Base-by-base conservation (phyloP, 2,329 filamentous ascomycete genomes). In the Coleophoma eucalyptorum region DNA sequence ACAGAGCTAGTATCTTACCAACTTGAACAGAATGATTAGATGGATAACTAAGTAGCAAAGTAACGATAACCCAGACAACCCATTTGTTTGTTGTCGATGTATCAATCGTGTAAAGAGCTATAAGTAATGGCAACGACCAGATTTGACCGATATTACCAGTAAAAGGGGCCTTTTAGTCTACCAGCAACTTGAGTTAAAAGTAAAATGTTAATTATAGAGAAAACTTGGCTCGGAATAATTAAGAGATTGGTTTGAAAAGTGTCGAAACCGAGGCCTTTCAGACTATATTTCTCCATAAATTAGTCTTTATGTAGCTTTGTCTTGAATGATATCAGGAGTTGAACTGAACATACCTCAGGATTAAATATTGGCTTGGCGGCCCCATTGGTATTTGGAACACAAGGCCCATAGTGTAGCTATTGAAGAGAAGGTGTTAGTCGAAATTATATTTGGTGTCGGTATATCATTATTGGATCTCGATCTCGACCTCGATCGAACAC, bases 131-230 rank as follows among this genome's bases (percentile, higher is more conserved):
- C n/a, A 72, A 55, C 8, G 59, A 63, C 69, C 68, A 72, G 8
- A 72, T 45, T 42, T 72, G 67, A 6, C 58, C 58, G 4, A 67
- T 38, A 69, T 55, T 4, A 64, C 63, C 6, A 69, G 53, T 8
- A 71, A 41, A n/a, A 65, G 63, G 35, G 67, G 60, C 51, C 70
- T 60, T 19, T 66, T 65, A 13, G 74, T 52, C 19, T 66, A 35
- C 72, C 69, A 0, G 73, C 76, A 0, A 77, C 50, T 63, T 69
- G 72, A 0, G 75, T 72, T 52, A 76, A 64, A 49, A 77, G 67
- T 42, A 78, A 53, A 10, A 77, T 34, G n/a, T 48, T 70, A 40
- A 72, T 53, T 15, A 68, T 67, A 18, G 21, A 21, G 21, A 15
- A 10, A 35, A 35, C 33, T 15, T 35, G 33, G 15, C 10, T 15